These are phyloP conservation scores for Microdochium nivale DNA, from an alignment of 2,329 filamentous ascomycete species.

Conservation along the genomic window DNA sequence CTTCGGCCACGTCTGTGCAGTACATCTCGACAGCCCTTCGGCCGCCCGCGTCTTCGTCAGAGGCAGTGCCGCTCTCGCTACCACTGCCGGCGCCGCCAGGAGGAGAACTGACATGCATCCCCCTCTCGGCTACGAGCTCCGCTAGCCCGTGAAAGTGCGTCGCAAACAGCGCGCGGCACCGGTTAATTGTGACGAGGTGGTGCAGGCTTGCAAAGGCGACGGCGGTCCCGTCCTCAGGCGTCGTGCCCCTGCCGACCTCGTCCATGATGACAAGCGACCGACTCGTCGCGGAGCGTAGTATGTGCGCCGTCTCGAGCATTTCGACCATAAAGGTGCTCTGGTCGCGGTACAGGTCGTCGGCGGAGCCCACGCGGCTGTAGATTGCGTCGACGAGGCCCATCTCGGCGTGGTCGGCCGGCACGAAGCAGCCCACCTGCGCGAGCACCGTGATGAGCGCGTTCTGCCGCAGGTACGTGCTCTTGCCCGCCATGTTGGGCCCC, in stretches of 20 bases:
- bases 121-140: constrained; percentile 58
- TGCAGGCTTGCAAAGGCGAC: constrained; percentile 84
- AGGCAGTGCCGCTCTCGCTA: constrained; percentile 8
- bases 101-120: constrained; percentile 18
- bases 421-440: constrained; percentile 86
- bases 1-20: constrained; percentile 84
- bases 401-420: constrained; percentile 78
- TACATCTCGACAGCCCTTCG: constrained; percentile 55
- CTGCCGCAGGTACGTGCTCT: constrained; percentile 91
- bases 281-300: constrained; percentile 74
- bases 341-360: constrained; percentile 88
- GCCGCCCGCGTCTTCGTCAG: constrained; percentile 4
- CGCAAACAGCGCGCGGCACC: constrained; percentile 77
- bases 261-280: constrained; percentile 96
- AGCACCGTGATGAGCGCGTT: constrained; percentile 92
- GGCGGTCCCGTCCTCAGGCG: constrained; percentile 82
- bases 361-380: constrained; percentile 87
- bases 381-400: constrained; percentile 93
- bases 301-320: constrained; percentile 93
- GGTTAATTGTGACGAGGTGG: constrained; percentile 71
- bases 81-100: constrained; percentile 14
- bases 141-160: constrained; percentile 87
- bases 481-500: constrained; percentile 97
- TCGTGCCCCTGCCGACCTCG: constrained; percentile 90
- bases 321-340: constrained; percentile 99